Conservation (phyloP, 768 basidiomycete genomes). For the Mycena chlorophos region DNA sequence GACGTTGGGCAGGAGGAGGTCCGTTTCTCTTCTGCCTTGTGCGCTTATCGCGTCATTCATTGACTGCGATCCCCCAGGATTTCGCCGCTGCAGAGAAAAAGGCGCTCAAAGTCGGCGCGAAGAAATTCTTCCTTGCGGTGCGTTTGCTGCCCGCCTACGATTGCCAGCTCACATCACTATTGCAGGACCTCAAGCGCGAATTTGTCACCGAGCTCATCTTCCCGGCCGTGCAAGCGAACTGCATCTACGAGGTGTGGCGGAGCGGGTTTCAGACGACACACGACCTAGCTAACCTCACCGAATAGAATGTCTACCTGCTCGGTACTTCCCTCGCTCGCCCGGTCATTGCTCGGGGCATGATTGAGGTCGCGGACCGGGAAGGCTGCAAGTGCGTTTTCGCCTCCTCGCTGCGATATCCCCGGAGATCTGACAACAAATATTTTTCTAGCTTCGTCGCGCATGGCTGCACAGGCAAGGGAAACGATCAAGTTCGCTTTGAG, state of each 20-base stretch:
- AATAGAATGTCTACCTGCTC: slow-evolving; percentile 90
- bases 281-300: slow-evolving; percentile 1
- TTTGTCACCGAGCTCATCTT: slow-evolving; percentile 97
- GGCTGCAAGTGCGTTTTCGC: slow-evolving; percentile 81
- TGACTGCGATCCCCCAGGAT: slow-evolving; percentile 66
- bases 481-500: slow-evolving; percentile 99
- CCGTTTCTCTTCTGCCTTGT: slow-evolving; percentile 8
- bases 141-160: not conserved
- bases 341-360: slow-evolving; percentile 99
- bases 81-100: slow-evolving; percentile 90
- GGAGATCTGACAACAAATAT: not conserved
- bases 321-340: slow-evolving; percentile 98
- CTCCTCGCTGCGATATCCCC: not conserved
- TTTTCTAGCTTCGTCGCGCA: slow-evolving; percentile 87
- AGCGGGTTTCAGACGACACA: not conserved
- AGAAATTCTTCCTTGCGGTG: slow-evolving; percentile 92
- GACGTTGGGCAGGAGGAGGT: slow-evolving; percentile 93
- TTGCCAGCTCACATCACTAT: not conserved
- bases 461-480: slow-evolving; percentile 99
- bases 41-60: slow-evolving; percentile 14
- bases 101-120: slow-evolving; percentile 89
- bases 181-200: slow-evolving; percentile 92
- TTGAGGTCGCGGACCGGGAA: slow-evolving; percentile 84
- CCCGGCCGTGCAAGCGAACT: slow-evolving; percentile 97
- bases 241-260: slow-evolving; percentile 86